Conservation (phyloP, 176 grass and related monocot species). For the Zizania latifolia region DNA sequence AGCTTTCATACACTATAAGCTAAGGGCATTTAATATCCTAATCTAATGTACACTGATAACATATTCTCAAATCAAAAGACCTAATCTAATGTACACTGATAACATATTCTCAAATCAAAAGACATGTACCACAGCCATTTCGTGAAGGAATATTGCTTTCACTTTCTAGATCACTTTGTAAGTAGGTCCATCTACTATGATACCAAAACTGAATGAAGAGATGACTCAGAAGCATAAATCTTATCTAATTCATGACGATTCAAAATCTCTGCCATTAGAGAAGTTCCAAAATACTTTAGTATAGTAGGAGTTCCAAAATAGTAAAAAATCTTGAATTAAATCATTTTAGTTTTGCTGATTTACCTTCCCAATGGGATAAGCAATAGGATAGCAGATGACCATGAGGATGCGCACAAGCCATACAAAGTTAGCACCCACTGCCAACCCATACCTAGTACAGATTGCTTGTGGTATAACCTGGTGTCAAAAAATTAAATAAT, state of each 20-base stretch:
- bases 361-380: constrained; percentile 99
- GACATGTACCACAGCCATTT: background rate
- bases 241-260: background rate
- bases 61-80: no score
- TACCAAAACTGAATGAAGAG: constrained; percentile 7
- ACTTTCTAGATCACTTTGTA: no score
- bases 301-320: constrained; percentile 13
- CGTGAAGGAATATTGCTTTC: background rate
- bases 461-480: constrained; percentile 99
- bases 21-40: background rate
- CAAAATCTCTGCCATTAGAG: background rate
- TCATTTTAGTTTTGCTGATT: constrained; percentile 16
- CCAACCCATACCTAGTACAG: constrained; percentile 97
- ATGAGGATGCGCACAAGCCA: constrained; percentile 96
- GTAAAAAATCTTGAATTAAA: no score
- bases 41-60: no score
- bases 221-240: constrained; percentile 1
- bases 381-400: constrained; percentile 82
- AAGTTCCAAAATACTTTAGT: background rate
- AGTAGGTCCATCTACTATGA: background rate
- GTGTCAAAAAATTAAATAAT: constrained; percentile 28
- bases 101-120: background rate
- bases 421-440: constrained; percentile 93
- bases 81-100: constrained; percentile 10
- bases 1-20: background rate